A percentile compares a stretch with the other conserved stretches of the same genome.
These are phyloP conservation scores for Euphorbia pulcherrima DNA, from an alignment of 345 rosid genomes.

Conservation along the genomic window DNA sequence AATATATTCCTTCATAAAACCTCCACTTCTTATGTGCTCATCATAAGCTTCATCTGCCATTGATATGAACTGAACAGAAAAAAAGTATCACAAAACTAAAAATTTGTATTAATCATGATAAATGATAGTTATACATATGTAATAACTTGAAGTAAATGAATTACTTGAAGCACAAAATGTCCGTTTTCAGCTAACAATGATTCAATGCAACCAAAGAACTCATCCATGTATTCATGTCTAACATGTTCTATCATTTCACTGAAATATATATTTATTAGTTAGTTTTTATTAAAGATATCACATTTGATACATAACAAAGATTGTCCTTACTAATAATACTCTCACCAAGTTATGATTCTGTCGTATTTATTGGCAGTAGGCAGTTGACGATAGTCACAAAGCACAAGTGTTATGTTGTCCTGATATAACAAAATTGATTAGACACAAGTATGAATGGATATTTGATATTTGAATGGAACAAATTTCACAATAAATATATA, in stretches of 20 bases:
- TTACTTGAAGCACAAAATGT: conserved; percentile 74
- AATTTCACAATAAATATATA: conserved; percentile 39
- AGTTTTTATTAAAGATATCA: no score
- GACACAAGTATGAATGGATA: not conserved
- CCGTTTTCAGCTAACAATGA: conserved; percentile 71
- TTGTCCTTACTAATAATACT: no score
- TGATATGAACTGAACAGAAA: conserved; percentile 51
- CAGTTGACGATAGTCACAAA: conserved; percentile 73
- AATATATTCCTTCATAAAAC: conserved; percentile 82
- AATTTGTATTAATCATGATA: no score
- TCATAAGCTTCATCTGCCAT: conserved; percentile 72
- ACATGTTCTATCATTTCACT: conserved; percentile 94
- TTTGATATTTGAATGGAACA: no score
- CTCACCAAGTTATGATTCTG: conserved; percentile 77
- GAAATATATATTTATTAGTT: conserved; percentile 22
- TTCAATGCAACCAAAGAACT: conserved; percentile 63
- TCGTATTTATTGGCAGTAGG: conserved; percentile 53
- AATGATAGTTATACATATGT: no score
- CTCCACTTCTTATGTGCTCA: conserved; percentile 65
- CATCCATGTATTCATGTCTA: conserved; percentile 89
- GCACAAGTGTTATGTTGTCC: conserved; percentile 58
- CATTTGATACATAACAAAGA: no score
- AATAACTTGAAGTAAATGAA: no score
- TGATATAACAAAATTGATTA: conserved; percentile 8
- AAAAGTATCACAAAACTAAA: no score